Evolutionary conservation across 2,329 filamentous ascomycete genomes (phyloP).

Genomic region (Fusarium sp.): DNA sequence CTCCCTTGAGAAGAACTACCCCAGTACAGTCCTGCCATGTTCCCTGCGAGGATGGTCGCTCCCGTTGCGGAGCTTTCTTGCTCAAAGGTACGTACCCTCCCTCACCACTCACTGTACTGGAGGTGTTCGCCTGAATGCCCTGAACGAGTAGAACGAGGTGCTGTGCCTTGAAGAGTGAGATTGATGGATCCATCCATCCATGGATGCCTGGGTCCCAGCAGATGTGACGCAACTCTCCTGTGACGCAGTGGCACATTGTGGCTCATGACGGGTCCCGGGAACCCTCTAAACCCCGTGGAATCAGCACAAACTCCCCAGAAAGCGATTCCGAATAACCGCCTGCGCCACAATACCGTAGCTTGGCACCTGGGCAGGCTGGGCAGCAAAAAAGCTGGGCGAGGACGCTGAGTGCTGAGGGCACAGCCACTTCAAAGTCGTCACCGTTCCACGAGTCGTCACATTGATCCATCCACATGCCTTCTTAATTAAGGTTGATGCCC

Average conservation of each 20-base stretch:
- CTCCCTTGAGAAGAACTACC: not conserved
- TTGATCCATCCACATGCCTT: constrained; percentile 25
- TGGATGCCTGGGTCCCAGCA: constrained; percentile 8
- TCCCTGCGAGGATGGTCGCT: constrained; percentile 13
- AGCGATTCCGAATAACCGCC: not conserved
- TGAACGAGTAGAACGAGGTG: not conserved
- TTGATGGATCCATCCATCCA: constrained; percentile 19
- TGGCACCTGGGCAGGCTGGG: constrained; percentile 23
- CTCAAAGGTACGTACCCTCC: constrained; percentile 4
- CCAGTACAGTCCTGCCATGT: constrained; percentile 8
- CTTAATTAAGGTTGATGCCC: constrained; percentile 44
- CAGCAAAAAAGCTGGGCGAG: constrained; percentile 31
- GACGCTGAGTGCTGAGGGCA: constrained; percentile 20
- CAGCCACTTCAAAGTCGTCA: constrained; percentile 51
- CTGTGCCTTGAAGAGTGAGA: constrained; percentile 18
- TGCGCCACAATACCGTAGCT: constrained; percentile 27
- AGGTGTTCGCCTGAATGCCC: not conserved
- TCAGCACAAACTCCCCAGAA: not conserved
- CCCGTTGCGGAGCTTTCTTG: constrained; percentile 7
- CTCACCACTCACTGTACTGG: not conserved
- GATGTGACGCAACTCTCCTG: constrained; percentile 34
- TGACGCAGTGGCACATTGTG: constrained; percentile 30
- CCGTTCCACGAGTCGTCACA: constrained; percentile 37
- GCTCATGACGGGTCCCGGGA: constrained; percentile 1
- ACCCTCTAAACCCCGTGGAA: not conserved